Conservation (phyloP, 192 early-diverging fungal species). For the Entomortierella lignicola region DNA sequence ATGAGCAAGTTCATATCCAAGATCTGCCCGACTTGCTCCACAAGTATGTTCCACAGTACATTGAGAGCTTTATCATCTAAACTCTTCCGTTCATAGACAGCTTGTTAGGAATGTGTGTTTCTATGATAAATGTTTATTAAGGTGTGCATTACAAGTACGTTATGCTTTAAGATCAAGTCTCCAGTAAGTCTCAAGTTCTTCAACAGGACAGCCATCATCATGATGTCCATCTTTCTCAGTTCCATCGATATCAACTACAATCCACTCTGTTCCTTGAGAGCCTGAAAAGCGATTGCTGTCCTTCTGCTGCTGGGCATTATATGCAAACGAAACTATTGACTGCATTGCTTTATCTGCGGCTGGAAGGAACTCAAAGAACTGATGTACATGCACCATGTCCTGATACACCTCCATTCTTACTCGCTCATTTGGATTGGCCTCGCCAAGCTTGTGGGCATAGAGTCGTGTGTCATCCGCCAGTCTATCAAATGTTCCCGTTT, state of each 20-base stretch:
- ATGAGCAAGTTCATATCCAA: no score
- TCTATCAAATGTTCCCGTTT: conserved; percentile 45
- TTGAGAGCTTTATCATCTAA: no score
- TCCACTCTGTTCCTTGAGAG: conserved; percentile 22
- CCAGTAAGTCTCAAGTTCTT: conserved; percentile 22
- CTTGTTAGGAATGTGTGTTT: no score
- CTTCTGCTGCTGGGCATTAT: not conserved
- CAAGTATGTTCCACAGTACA: no score
- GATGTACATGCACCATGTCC: conserved; percentile 48
- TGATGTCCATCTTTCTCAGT: conserved; percentile 23
- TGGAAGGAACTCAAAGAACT: conserved; percentile 43
- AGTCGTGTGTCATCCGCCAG: conserved; percentile 39
- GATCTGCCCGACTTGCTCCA: no score
- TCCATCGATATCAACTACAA: conserved; percentile 23
- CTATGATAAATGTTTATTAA: no score
- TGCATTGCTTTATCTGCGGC: conserved; percentile 18
- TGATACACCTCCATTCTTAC: conserved; percentile 31
- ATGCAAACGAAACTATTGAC: conserved; percentile 21
- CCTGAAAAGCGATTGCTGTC: not conserved
- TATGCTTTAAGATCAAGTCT: not conserved
- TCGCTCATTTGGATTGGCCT: conserved; percentile 12
- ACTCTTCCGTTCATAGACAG: no score
- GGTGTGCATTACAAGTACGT: no score
- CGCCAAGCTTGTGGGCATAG: conserved; percentile 37
- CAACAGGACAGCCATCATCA: conserved; percentile 3